These are phyloP conservation scores for Phytophthora uliginosa DNA, from an alignment of 352 stramenopile genomes.

Conservation along the genomic window DNA sequence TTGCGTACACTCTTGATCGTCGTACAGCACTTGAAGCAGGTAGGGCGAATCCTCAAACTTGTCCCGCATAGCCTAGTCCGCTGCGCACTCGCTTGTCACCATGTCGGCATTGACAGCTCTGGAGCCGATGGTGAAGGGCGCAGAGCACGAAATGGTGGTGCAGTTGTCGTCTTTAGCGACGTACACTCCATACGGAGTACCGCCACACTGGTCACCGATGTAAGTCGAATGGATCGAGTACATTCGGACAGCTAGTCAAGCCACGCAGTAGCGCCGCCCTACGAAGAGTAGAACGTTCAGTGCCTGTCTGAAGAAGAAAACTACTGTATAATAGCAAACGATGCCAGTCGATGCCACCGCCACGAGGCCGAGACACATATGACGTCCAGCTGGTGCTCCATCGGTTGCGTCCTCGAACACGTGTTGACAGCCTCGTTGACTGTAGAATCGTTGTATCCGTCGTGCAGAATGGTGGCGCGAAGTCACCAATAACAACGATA, in stretches of 20 bases:
- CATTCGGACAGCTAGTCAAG: background rate
- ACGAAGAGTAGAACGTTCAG: background rate
- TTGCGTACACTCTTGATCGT: constrained; percentile 7
- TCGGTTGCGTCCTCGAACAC: background rate
- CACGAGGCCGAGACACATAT: background rate
- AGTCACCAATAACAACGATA: background rate
- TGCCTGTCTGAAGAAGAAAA: background rate
- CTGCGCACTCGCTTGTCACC: constrained; percentile 13
- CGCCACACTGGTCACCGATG: constrained; percentile 20
- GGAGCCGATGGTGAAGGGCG: background rate
- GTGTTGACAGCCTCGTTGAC: background rate
- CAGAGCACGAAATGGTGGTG: background rate
- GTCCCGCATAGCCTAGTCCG: constrained; percentile 13
- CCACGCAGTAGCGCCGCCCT: background rate
- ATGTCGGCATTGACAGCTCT: constrained; percentile 10
- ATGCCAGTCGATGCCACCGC: background rate
- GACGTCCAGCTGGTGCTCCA: background rate
- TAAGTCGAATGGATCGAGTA: constrained; percentile 18
- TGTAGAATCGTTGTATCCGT: too few species aligned
- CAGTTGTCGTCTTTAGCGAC: constrained; percentile 10
- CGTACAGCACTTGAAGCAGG: constrained; percentile 13
- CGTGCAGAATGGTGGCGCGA: too few species aligned
- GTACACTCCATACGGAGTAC: constrained; percentile 10
- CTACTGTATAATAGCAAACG: background rate
- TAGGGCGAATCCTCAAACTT: constrained; percentile 23